Evolutionary conservation across 495 filamentous ascomycete genomes (phyloP).

Genomic region (Xylaria cubensis): DNA sequence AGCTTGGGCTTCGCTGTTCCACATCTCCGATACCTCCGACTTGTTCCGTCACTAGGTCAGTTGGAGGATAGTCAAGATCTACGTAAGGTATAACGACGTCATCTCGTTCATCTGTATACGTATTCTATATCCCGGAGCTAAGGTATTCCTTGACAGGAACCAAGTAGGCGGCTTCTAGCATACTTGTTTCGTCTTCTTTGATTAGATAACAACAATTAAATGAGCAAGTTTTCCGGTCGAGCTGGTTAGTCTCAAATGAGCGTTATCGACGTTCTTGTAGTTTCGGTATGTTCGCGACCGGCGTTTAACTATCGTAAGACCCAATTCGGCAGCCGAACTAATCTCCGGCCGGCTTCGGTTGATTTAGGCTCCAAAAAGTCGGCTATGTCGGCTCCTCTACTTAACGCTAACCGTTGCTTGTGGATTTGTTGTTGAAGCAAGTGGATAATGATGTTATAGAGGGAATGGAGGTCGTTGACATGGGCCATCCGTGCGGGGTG

Average conservation of each 20-base stretch:
- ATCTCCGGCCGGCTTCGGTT: slow-evolving; percentile 9
- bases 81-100: neutral
- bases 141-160: neutral
- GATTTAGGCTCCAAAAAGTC: neutral
- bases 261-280: neutral
- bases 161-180: neutral
- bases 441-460: too few relatives aligned
- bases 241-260: too few relatives aligned
- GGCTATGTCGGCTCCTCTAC: neutral
- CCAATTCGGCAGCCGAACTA: neutral
- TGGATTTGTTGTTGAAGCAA: too few relatives aligned
- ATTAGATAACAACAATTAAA: neutral
- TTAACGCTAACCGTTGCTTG: too few relatives aligned
- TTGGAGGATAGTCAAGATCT: neutral
- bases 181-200: neutral
- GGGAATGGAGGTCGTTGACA: too few relatives aligned
- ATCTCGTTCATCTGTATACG: neutral
- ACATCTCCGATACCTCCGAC: slow-evolving; percentile 8
- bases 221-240: too few relatives aligned
- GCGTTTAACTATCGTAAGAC: neutral
- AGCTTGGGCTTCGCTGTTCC: neutral
- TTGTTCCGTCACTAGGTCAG: neutral
- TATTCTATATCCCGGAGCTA: neutral
- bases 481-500: too few relatives aligned
- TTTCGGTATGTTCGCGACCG: neutral